Base-by-base conservation (phyloP, 2,329 filamentous ascomycete species). In the Fusarium clavum region DNA sequence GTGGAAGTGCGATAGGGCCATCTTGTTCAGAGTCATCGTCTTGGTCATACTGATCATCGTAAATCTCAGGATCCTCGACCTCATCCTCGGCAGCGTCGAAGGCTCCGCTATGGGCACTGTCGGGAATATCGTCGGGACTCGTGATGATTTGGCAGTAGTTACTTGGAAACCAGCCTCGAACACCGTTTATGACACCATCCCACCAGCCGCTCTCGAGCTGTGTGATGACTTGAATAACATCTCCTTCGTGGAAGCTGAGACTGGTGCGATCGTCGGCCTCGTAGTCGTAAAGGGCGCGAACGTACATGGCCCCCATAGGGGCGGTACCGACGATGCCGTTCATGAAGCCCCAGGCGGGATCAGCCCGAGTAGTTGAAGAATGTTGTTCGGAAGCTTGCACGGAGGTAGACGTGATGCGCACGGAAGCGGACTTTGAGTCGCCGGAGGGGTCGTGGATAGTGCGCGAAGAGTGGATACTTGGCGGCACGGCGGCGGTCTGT, bases 171-270 rank as follows among this genome's bases (percentile, higher is more conserved):
- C 96, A 99, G 79, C 96, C 96, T 78, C 96, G 91, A 73, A 97
- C 92, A 63, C 94, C 94, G 77, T 98, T 96, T 79, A 99, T 97
- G 59, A 99, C 94, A 51, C 96, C 96, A 83, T 99, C 96, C 96
- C 96, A 99, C 96, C 96, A 99, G 60, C 96, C 96, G 77, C 94
- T 98, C 81, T 99, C 96, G 61, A 98, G 87, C 82, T 98, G 95
- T 56, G 96, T 99, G 76, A 99, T 95, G 75, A 99, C 96, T 83
- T 98, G 95, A 76, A 99, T 99, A 73, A 98, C 90, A 82, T 99
- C 96, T 77, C 96, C 96, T 80, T 97, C 92, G 76, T 94, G 93
- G 81, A 99, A 99, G 82, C 94, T 98, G 79, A 99, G 84, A 83
- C 94, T 98, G 49, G 95, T 98, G 76, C 94, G 91, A 82, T 99